Evolutionary conservation across 148 eudicot species (phyloP).

Genomic region (Pouteria glomerata): DNA sequence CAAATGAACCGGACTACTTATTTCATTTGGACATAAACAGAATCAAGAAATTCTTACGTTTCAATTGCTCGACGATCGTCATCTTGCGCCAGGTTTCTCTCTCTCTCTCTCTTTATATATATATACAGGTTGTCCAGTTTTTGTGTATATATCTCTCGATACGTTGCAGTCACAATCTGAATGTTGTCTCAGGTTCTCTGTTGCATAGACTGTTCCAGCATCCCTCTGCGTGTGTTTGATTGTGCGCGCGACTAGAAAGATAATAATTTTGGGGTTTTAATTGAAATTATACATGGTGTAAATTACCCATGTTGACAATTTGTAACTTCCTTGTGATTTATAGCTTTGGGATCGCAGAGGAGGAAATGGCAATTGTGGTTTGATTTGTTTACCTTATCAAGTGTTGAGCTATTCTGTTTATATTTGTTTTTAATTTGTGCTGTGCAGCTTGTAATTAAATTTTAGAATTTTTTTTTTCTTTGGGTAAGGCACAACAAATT

Average conservation of each 20-base stretch:
- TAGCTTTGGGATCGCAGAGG: neutral
- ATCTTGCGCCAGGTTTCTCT: neutral
- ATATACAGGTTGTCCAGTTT: neutral
- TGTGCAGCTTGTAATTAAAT: neutral
- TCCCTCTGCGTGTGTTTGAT: neutral
- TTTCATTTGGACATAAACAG: too few species aligned
- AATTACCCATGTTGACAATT: neutral
- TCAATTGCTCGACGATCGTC: constrained; percentile 4
- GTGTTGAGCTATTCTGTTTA: neutral
- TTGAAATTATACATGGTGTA: neutral
- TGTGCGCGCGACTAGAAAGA: neutral
- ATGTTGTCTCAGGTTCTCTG: neutral
- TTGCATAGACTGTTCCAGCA: neutral
- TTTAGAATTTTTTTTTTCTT: neutral
- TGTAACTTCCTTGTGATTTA: neutral
- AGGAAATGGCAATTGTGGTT: neutral
- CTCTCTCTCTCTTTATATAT: neutral
- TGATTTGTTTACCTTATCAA: neutral
- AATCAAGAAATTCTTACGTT: neutral
- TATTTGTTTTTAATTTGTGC: neutral
- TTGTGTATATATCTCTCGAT: neutral
- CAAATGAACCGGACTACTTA: too few species aligned
- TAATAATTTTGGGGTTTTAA: neutral
- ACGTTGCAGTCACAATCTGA: neutral
- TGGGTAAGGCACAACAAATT: neutral